Evolutionary conservation across 106 monocot genomes (phyloP).

Genomic region (Dactylorhiza incarnata): DNA sequence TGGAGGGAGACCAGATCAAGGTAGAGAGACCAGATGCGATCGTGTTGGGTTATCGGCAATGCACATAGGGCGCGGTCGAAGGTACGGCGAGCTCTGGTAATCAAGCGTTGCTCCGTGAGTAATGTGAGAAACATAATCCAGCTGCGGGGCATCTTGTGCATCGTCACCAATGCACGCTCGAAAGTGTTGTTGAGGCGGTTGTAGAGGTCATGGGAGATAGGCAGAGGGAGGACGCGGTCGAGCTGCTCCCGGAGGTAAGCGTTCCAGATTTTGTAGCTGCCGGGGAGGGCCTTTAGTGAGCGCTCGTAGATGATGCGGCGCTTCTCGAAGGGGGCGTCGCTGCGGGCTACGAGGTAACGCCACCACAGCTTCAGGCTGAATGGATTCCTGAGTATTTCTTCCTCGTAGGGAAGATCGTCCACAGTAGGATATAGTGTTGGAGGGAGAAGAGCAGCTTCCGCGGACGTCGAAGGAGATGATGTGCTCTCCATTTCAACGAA

Average conservation of each 20-base stretch:
- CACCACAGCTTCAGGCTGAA: slow-evolving; percentile 93
- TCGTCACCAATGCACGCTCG: slow-evolving; percentile 87
- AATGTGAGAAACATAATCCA: slow-evolving; percentile 75
- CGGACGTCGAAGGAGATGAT: background rate
- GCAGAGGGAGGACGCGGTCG: slow-evolving; percentile 50
- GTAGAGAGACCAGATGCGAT: slow-evolving; percentile 82
- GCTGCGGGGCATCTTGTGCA: slow-evolving; percentile 98
- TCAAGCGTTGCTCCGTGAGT: slow-evolving; percentile 55
- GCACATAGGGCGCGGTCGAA: slow-evolving; percentile 84
- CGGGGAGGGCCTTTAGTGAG: slow-evolving; percentile 85
- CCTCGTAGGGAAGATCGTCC: slow-evolving; percentile 68
- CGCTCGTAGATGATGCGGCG: slow-evolving; percentile 91
- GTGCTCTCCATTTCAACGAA: too few relatives aligned
- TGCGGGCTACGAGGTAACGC: slow-evolving; percentile 80
- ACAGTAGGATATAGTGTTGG: slow-evolving; percentile 37
- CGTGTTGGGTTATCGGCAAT: slow-evolving; percentile 86
- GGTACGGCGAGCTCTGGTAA: slow-evolving; percentile 53
- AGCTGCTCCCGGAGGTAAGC: slow-evolving; percentile 85
- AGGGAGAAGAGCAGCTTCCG: slow-evolving; percentile 5
- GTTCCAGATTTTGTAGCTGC: slow-evolving; percentile 93
- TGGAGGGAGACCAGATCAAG: slow-evolving; percentile 53
- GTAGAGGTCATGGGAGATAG: slow-evolving; percentile 50
- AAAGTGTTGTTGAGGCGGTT: slow-evolving; percentile 85
- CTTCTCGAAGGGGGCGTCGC: slow-evolving; percentile 67
- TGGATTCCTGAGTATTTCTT: slow-evolving; percentile 90